Conservation (phyloP, 2,329 filamentous ascomycete genomes). For the Rugonectria rugulosa region DNA sequence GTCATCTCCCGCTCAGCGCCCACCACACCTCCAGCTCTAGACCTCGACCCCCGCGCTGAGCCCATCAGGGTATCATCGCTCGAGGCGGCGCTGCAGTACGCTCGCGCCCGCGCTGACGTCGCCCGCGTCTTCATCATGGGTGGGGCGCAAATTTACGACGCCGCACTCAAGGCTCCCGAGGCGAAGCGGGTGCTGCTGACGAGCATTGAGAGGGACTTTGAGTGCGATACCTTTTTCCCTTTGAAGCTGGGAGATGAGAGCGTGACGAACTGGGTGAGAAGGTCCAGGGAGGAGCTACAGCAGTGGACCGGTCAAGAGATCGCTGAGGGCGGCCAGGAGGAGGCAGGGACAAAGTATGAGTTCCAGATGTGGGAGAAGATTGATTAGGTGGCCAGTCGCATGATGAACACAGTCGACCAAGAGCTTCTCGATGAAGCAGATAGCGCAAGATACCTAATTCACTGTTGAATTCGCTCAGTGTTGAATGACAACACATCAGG, state of each 20-base stretch:
- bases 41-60: conserved; percentile 40
- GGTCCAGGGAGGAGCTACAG: conserved; percentile 60
- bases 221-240: conserved; percentile 79
- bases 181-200: conserved; percentile 74
- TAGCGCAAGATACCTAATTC: too few relatives aligned
- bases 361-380: conserved; percentile 77
- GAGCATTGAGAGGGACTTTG: conserved; percentile 71
- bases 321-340: conserved; percentile 63
- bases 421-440: too few relatives aligned
- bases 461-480: too few relatives aligned
- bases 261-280: conserved; percentile 62
- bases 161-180: conserved; percentile 67
- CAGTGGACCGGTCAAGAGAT: conserved; percentile 72
- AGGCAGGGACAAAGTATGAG: conserved; percentile 71
- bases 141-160: conserved; percentile 83
- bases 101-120: conserved; percentile 50
- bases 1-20: conserved; percentile 70
- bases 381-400: conserved; percentile 8
- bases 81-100: conserved; percentile 61
- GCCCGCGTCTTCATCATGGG: conserved; percentile 85
- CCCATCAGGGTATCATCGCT: conserved; percentile 67
- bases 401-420: conserved; percentile 17
- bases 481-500: too few relatives aligned
- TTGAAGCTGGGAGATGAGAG: conserved; percentile 57
- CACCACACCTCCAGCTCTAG: conserved; percentile 16